Evolutionary conservation across 108 stramenopile species (phyloP).

Genomic region (Stephanodiscus minutulus): DNA sequence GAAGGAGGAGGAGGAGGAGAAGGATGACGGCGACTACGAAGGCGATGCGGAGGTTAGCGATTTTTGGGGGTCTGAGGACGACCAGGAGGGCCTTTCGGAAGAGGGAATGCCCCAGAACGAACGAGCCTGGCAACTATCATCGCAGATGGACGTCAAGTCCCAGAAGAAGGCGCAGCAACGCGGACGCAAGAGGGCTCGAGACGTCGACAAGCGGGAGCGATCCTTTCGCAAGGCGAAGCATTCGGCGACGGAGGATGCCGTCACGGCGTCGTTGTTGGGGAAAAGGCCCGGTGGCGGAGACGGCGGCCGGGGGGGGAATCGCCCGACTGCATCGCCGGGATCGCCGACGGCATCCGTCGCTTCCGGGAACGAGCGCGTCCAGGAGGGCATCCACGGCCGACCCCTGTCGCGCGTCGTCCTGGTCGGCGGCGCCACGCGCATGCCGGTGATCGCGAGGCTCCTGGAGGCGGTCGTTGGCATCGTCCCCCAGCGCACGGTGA

Average conservation of each 20-base stretch:
- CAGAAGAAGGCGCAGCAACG: conserved; percentile 77
- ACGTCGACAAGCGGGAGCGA: conserved; percentile 61
- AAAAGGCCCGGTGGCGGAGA: conserved; percentile 17
- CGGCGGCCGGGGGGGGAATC: conserved; percentile 4
- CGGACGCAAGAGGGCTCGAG: conserved; percentile 72
- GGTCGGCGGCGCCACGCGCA: conserved; percentile 89
- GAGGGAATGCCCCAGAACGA: conserved; percentile 19
- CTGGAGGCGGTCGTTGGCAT: conserved; percentile 74
- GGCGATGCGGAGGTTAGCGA: conserved; percentile 13
- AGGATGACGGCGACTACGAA: conserved; percentile 26
- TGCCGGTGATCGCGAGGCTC: conserved; percentile 82
- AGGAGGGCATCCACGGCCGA: conserved; percentile 80
- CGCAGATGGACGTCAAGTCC: conserved; percentile 57
- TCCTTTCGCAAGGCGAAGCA: conserved; percentile 72
- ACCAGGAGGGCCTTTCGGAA: background rate
- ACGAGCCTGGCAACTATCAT: conserved; percentile 46
- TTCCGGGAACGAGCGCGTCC: conserved; percentile 51
- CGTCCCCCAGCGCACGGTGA: conserved; percentile 74
- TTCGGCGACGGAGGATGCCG: conserved; percentile 47
- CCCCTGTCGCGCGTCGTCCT: conserved; percentile 81
- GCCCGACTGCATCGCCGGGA: background rate
- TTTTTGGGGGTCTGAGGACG: conserved; percentile 2
- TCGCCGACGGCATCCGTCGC: conserved; percentile 16
- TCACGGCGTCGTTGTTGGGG: conserved; percentile 35
- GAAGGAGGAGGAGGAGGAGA: conserved; percentile 22